Evolutionary conservation across 2,329 filamentous ascomycete genomes (phyloP), one percentile per base, ranked within the genome.

Genomic region (Biscogniauxia mediterranea): DNA sequence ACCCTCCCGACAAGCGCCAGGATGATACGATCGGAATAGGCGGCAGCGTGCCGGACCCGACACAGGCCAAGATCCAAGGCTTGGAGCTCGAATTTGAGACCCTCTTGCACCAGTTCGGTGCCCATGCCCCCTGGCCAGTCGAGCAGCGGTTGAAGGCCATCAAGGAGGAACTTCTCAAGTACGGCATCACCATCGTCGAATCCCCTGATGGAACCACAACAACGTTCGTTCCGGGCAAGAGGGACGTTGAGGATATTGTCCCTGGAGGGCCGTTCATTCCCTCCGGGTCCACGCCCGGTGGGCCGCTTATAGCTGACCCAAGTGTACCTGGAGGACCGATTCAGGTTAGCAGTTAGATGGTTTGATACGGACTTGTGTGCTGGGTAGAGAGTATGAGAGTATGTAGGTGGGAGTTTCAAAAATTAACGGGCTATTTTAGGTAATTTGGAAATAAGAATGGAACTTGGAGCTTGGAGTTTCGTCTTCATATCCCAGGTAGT

Each of bases 201-300:
- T 70, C 70, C 0, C 74, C 74, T 23, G 73, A 74, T 53, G 74
- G 74, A 56, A 75, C 74, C 54, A 70, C 57, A n/a, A 76, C 73
- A 32, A 74, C 66, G 55, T 72, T 76, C 64, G 65, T 67, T 4
- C 70, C 69, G 19, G 71, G 69, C 32, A 73, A 72, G 61, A 67
- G 67, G 42, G 65, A 65, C 62, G 61, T 64, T 53, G 57, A 52
- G 54, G 62, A 50, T 32, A 38, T 49, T 25, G 56, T 72, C 59
- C 71, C 74, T 8, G 73, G 73, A 32, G 74, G 72, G 1, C 68
- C 72, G 53, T 62, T 77, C 46, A 64, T 68, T 13, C 74, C 75
- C 4, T 67, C 70, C 7, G 67, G 66, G 3, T 67, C 68, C 5
- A 51, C 69, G 5, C 70, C 70, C 17, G 71, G 71, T 2, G 69